Conservation (phyloP, 768 basidiomycete genomes). For the Boletus rex-veris region DNA sequence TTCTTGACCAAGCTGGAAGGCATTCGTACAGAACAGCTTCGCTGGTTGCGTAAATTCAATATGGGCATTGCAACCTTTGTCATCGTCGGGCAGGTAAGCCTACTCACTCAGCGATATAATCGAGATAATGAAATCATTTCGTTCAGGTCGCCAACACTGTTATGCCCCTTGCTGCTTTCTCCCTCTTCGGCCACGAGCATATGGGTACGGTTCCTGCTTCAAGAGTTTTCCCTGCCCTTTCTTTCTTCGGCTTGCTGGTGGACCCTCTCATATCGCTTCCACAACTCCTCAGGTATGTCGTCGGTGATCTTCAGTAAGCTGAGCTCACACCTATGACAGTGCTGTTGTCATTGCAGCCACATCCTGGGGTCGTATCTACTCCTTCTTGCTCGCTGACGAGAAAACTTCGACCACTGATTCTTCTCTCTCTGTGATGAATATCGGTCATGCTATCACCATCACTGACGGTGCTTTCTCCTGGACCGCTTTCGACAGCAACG, state of each 20-base stretch:
- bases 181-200: conserved; percentile 26
- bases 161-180: conserved; percentile 33
- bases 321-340: conserved; percentile 10
- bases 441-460: conserved; percentile 19
- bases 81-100: conserved; percentile 22
- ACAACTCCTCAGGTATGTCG: conserved; percentile 26
- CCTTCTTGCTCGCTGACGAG: conserved; percentile 27
- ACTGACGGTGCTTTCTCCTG: conserved; percentile 24
- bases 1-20: conserved; percentile 21
- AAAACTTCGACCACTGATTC: conserved; percentile 6
- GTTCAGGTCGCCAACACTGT: conserved; percentile 24
- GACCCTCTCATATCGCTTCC: conserved; percentile 30
- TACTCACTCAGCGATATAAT: not conserved
- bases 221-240: conserved; percentile 28
- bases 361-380: conserved; percentile 29
- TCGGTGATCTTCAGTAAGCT: not conserved
- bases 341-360: conserved; percentile 22
- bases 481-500: conserved; percentile 11
- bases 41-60: conserved; percentile 25
- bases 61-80: conserved; percentile 23
- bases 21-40: conserved; percentile 24
- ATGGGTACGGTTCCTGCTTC: conserved; percentile 20
- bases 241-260: conserved; percentile 32
- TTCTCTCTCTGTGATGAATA: conserved; percentile 3
- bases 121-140: conserved; percentile 2